Base-by-base conservation (phyloP, 345 rosid genomes). In the Eucalyptus cloeziana region DNA sequence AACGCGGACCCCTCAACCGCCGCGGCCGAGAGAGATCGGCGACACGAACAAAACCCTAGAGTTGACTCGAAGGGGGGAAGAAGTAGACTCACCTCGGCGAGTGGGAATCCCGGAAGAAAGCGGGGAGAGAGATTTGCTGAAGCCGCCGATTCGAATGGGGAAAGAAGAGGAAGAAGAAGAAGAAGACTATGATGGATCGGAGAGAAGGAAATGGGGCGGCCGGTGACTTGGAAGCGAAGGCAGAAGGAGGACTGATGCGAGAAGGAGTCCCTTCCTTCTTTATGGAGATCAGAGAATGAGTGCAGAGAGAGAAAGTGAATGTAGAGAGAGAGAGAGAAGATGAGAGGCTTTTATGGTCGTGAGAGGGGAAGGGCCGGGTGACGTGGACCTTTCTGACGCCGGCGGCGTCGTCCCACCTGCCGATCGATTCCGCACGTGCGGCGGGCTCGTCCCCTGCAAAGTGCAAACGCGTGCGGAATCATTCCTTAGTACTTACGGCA, bases 21-120 rank as follows among this genome's bases (percentile, higher is more conserved):
- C 85, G n/a, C 37, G 22, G 56, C 30, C 25, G 88, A 69, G 5
- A 17, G 51, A 47, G 19, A 52, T 14, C 49, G 54, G 54, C 50
- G 47, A 60, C 88, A 17, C 80, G 92, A 44, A 60, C 88, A 11
- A 79, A 91, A 90, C 92, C 95, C 92, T 85, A 89, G 89, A 90
- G 94, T 92, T 91, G 94, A 92, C 93, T 91, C 85, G 50, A 43
- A 4, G 30, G 31, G 33, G 8, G 8, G 50, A 50, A 31, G 25
- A 64, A 69, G 54, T 47, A 22, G 87, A 52, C 87, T 86, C 58
- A 87, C 88, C 88, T 87, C 83, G 30, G 88, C 56, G 44, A 87
- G 88, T 44, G 19, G 51, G 37, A 87, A 62, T 44, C 81, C 43
- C 2, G 88, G 62, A 24, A 56, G 30, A 56, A 5, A 30, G 81